Evolutionary conservation across 805 yeast genomes (phyloP).

Genomic region (Saccharomycopsis olivae): DNA sequence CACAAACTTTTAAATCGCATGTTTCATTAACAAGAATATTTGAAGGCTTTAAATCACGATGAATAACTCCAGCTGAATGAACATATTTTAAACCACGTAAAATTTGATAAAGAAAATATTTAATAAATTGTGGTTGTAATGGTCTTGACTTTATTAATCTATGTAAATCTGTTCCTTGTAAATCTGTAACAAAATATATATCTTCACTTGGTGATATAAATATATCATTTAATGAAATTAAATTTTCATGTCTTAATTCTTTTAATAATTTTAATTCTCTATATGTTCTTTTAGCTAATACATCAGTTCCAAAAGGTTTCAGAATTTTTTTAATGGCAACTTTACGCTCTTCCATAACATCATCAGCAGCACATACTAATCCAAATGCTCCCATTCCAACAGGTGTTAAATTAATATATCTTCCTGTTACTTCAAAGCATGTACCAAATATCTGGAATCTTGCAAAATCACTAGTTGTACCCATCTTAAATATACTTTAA

Average conservation of each 20-base stretch:
- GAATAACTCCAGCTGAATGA: conserved; percentile 87
- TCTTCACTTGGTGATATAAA: conserved; percentile 93
- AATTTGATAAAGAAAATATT: conserved; percentile 91
- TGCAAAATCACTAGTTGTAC: conserved; percentile 19
- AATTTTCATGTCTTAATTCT: conserved; percentile 89
- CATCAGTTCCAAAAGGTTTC: conserved; percentile 94
- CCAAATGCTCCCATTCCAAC: conserved; percentile 99
- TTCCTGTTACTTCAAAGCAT: conserved; percentile 81
- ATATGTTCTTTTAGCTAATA: conserved; percentile 91
- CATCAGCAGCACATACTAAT: conserved; percentile 94
- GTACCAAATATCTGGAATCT: conserved; percentile 93
- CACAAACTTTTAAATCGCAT: conserved; percentile 86
- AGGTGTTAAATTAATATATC: conserved; percentile 88
- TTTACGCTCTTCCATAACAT: conserved; percentile 67
- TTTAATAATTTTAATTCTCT: conserved; percentile 89
- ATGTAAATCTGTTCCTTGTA: conserved; percentile 95
- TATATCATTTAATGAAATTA: conserved; percentile 86
- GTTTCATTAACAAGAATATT: conserved; percentile 80
- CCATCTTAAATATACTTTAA: background rate
- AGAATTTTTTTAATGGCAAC: conserved; percentile 97
- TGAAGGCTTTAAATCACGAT: conserved; percentile 78
- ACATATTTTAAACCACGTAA: conserved; percentile 81
- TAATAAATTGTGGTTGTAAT: conserved; percentile 89
- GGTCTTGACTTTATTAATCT: conserved; percentile 87
- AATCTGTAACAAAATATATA: conserved; percentile 89